Evolutionary conservation across 306 rosid genomes (phyloP), one percentile per base, ranked within the genome.

Genomic region (Corylus heterophylla): DNA sequence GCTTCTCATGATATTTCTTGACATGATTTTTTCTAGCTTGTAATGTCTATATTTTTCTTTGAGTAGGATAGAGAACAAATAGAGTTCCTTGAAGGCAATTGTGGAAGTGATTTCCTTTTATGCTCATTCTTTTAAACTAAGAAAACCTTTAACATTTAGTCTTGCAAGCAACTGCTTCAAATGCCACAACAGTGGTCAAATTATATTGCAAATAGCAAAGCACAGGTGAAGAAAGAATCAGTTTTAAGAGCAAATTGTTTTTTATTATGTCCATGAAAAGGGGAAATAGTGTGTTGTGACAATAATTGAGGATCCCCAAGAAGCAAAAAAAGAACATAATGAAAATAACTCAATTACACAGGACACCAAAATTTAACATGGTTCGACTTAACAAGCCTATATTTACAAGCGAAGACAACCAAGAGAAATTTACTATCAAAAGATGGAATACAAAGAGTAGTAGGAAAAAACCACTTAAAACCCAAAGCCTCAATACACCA

Each of bases 21-120:
- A 31, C 27, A 8, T 18, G 77, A 10, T 50, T 75, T 75, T 75
- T 62, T n/a, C 71, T 16, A 52, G 18, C 44, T 39, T 52, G 55
- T 22, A 39, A n/a, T 54, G 54, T 77, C 71, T 54, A 13, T 16
- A 2, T n/a, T 18, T 54, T 39, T 17, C 18, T 44, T 17, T 7
- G 5, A 17, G n/a, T 12, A 17, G 17, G 45, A 67, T 42, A 39
- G 49, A 17, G 12, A 66, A 66, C 50, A 11, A 67, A 17, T 37
- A 37, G 48, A 37, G 27, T 7, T 66, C 71, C 37, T 37, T 3
- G 49, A 66, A 37, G 71, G 48, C 71, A 37, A 17, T 66, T 18
- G 47, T 39, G 16, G 2, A 37, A 66, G 12, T 37, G 42, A 31
- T 2, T 66, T 37, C 37, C 18, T 8, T 66, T 66, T 66, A 37